These are phyloP conservation scores for Fragaria ananassa DNA, from an alignment of 306 rosid genomes.

Conservation along the genomic window DNA sequence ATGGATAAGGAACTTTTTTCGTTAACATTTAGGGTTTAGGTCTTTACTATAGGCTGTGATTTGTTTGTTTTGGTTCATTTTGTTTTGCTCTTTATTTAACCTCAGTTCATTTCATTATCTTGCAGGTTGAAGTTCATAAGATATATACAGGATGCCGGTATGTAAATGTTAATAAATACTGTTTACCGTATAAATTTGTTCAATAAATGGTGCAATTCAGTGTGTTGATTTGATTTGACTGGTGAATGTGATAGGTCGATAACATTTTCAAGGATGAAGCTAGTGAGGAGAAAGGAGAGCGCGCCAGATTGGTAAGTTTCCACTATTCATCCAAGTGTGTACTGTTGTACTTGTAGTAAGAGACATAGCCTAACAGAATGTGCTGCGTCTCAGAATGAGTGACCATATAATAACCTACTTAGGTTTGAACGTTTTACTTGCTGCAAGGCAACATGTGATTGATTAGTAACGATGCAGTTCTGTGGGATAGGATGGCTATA, in stretches of 20 bases:
- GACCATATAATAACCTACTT: not conserved
- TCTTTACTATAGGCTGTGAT: not conserved
- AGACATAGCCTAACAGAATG: not conserved
- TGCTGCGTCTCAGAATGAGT: not conserved
- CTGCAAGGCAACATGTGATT: not conserved
- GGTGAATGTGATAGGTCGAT: slow-evolving; percentile 47
- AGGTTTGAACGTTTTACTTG: not conserved
- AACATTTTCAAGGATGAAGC: slow-evolving; percentile 91
- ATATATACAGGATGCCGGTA: slow-evolving; percentile 55
- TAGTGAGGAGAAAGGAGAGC: slow-evolving; percentile 93
- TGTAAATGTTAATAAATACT: slow-evolving; percentile 21
- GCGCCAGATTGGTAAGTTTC: slow-evolving; percentile 82
- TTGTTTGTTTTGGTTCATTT: not conserved
- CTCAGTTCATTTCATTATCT: slow-evolving; percentile 1
- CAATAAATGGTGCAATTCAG: not conserved
- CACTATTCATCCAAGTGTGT: not conserved
- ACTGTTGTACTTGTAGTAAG: not conserved
- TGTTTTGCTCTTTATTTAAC: not conserved
- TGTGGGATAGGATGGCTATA: not conserved
- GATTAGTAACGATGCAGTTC: not conserved
- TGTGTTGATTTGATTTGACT: slow-evolving; percentile 13
- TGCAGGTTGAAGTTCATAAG: slow-evolving; percentile 27
- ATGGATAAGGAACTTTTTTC: not conserved
- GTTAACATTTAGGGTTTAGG: not conserved
- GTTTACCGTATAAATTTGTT: not conserved